Evolutionary conservation across 305 asterid species (phyloP).

Genomic region (Solanum hybrid): DNA sequence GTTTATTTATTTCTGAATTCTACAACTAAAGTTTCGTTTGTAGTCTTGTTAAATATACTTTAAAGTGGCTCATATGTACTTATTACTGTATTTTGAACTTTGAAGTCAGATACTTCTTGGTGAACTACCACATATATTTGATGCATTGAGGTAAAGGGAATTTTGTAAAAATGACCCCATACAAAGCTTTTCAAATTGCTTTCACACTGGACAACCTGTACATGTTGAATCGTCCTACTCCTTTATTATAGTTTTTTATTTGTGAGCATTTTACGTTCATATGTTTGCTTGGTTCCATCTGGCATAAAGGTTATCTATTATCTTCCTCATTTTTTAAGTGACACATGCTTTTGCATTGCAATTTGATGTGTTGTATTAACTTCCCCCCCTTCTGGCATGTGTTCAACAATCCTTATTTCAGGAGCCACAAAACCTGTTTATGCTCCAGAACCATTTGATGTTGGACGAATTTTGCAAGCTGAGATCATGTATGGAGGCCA

Average conservation of each 20-base stretch:
- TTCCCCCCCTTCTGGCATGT: neutral
- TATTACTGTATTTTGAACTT: neutral
- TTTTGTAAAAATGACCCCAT: neutral
- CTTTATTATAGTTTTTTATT: neutral
- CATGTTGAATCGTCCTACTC: neutral
- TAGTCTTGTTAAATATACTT: neutral
- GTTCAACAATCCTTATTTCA: conserved; percentile 13
- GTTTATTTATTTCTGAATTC: neutral
- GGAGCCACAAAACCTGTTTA: conserved; percentile 87
- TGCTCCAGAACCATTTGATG: conserved; percentile 95
- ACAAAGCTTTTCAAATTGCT: neutral
- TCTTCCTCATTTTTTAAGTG: neutral
- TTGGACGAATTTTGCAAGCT: conserved; percentile 69
- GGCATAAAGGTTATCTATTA: neutral
- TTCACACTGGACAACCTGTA: neutral
- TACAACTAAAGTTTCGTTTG: neutral
- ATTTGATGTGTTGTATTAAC: neutral
- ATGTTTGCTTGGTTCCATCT: neutral
- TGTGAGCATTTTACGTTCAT: neutral
- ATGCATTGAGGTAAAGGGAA: neutral
- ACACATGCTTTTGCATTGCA: neutral
- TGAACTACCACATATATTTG: neutral
- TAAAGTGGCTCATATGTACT: neutral
- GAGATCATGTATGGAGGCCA: conserved; percentile 44
- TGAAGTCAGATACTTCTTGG: neutral